Percentiles rank a stretch among this genome's conserved stretches.
Evolutionary conservation across 2,329 filamentous ascomycete genomes (phyloP).

Genomic region (Akanthomyces dipterigenus): DNA sequence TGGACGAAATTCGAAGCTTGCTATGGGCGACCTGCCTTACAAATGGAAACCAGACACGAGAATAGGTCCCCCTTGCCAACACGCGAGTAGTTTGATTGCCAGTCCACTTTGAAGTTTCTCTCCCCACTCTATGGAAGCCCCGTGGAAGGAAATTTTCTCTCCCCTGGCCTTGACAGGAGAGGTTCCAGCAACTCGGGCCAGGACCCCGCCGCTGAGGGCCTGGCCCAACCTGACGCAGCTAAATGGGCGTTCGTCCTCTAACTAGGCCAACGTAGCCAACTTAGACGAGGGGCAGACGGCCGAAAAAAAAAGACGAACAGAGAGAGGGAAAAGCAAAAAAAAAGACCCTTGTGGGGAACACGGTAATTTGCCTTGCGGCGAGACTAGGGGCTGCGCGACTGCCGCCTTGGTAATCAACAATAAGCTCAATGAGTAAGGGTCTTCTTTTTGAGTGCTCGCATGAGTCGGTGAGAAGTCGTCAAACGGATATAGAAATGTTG

Average conservation of each 20-base stretch:
- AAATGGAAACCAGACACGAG: neutral
- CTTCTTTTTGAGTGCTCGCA: neutral
- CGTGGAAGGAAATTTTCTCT: neutral
- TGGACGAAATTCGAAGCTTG: neutral
- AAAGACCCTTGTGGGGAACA: neutral
- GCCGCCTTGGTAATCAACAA: neutral
- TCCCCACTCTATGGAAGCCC: conserved; percentile 7
- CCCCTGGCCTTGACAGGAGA: too few species aligned
- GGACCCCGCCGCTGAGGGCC: neutral
- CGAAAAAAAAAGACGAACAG: too few species aligned
- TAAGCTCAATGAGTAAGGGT: neutral
- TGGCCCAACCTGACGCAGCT: neutral
- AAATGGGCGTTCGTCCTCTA: neutral
- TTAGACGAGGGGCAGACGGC: neutral
- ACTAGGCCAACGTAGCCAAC: neutral
- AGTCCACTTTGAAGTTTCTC: conserved; percentile 2
- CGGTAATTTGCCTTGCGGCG: neutral
- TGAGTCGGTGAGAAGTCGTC: neutral
- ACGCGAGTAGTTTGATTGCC: conserved; percentile 10
- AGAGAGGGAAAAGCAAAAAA: neutral
- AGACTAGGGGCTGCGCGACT: neutral
- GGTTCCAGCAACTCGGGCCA: neutral
- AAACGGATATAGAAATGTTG: neutral
- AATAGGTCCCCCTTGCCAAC: neutral
- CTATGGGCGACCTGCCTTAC: neutral